Conservation (phyloP, 495 filamentous ascomycete species). For the Opeltia flavorubescens region DNA sequence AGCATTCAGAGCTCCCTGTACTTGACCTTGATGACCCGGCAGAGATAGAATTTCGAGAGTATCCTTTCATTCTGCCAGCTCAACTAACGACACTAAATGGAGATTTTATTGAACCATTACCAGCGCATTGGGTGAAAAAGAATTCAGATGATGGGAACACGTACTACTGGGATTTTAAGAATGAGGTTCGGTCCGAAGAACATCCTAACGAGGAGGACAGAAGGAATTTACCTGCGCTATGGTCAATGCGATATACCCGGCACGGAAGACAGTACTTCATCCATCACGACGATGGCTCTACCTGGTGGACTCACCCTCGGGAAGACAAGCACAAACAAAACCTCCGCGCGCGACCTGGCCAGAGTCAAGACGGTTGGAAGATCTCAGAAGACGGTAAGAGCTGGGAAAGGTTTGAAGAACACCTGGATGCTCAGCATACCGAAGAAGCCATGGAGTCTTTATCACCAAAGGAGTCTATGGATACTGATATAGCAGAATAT, state of each 20-base stretch:
- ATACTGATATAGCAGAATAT: too few relatives aligned
- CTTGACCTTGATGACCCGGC: too few relatives aligned
- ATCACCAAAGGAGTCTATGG: neutral
- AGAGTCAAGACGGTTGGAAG: conserved; percentile 8
- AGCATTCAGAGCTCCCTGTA: too few relatives aligned
- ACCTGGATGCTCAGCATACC: neutral
- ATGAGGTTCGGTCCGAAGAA: conserved; percentile 2
- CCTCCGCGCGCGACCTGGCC: conserved; percentile 31
- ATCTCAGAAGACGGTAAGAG: conserved; percentile 3
- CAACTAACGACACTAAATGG: too few relatives aligned
- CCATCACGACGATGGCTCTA: conserved; percentile 5
- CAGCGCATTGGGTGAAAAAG: too few relatives aligned
- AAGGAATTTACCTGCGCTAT: conserved; percentile 2
- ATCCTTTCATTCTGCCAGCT: too few relatives aligned
- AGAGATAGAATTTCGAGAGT: too few relatives aligned
- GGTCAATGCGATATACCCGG: conserved; percentile 9
- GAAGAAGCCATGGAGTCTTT: conserved; percentile 1
- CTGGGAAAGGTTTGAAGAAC: conserved; percentile 7
- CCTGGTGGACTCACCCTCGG: conserved; percentile 7
- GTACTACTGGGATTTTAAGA: conserved; percentile 5
- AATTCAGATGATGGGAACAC: too few relatives aligned
- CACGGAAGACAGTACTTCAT: conserved; percentile 9
- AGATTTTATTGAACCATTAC: too few relatives aligned
- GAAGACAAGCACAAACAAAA: conserved; percentile 23
- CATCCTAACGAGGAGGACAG: conserved; percentile 8